Conservation (phyloP, 2,329 filamentous ascomycete species). For the Aureobasidium sp. region DNA sequence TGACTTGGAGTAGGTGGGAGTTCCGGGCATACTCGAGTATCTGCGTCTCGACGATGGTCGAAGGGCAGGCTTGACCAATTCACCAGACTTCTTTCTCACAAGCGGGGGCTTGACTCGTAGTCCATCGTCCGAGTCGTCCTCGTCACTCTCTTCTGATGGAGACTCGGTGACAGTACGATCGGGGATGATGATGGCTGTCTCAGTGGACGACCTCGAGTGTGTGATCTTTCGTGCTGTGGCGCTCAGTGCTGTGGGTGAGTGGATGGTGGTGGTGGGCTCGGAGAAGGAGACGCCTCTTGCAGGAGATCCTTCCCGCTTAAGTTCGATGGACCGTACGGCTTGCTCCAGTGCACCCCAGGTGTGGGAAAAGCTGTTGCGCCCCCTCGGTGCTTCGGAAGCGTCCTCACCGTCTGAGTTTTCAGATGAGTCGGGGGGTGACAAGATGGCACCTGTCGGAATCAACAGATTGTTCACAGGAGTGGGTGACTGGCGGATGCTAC, state of each 20-base stretch:
- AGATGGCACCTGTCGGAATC: constrained; percentile 76
- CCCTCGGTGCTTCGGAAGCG: constrained; percentile 28
- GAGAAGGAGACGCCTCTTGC: constrained; percentile 26
- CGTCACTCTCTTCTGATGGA: constrained; percentile 40
- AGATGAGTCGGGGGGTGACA: constrained; percentile 83
- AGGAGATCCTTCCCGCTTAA: constrained; percentile 53
- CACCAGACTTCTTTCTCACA: constrained; percentile 96
- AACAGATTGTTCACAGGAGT: constrained; percentile 67
- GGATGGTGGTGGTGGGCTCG: constrained; percentile 26
- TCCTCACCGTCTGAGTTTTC: constrained; percentile 81
- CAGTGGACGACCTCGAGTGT: constrained; percentile 52
- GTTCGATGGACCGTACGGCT: constrained; percentile 71
- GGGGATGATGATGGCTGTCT: constrained; percentile 43
- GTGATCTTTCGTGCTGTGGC: constrained; percentile 51
- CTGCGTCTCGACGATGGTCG: constrained; percentile 69
- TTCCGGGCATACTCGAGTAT: constrained; percentile 95
- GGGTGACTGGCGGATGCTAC: constrained; percentile 71
- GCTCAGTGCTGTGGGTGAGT: constrained; percentile 37
- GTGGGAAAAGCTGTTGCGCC: constrained; percentile 32
- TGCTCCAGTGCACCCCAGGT: constrained; percentile 63
- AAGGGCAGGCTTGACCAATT: constrained; percentile 87
- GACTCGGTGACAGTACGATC: constrained; percentile 37
- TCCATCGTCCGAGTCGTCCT: constrained; percentile 37
- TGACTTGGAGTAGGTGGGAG: constrained; percentile 88
- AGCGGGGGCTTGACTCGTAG: constrained; percentile 64